phyloP scores from a whole-genome alignment of 2,329 filamentous ascomycete species.

The Phialocephala sp. region DNA sequence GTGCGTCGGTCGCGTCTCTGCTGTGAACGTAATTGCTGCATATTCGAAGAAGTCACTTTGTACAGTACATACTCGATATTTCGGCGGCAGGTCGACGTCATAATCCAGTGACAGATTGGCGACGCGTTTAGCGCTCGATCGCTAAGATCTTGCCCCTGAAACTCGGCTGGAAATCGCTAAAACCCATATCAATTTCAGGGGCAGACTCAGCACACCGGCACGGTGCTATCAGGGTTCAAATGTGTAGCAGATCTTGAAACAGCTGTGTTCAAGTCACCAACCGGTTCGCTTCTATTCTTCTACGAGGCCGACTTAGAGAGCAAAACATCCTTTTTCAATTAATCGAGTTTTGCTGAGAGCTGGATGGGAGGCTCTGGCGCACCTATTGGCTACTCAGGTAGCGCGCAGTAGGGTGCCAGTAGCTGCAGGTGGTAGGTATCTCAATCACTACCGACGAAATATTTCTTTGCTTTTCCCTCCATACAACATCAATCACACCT shows the following conservation, averaged over 20 bases:
- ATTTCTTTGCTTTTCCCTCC: not conserved
- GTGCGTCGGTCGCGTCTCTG: not conserved
- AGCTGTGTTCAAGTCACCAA: not conserved
- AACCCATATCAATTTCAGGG: not conserved
- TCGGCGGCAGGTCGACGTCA: not conserved
- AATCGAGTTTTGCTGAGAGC: too few relatives aligned
- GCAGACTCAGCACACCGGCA: not conserved
- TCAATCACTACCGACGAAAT: too few relatives aligned
- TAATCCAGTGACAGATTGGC: not conserved
- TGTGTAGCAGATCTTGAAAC: slow-evolving; percentile 5
- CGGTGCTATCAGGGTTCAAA: not conserved
- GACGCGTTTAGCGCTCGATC: not conserved
- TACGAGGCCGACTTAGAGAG: not conserved
- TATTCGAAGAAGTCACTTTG: not conserved
- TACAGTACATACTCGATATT: not conserved
- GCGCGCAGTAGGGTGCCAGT: too few relatives aligned
- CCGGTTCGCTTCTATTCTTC: not conserved
- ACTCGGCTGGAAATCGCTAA: slow-evolving; percentile 3
- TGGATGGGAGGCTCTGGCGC: too few relatives aligned
- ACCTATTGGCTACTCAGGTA: too few relatives aligned
- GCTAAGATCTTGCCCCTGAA: not conserved
- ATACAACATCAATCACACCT: not conserved
- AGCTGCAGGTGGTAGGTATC: too few relatives aligned
- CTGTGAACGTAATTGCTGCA: not conserved
- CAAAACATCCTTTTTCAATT: not conserved